Base-by-base conservation (phyloP, 179 eudicot genomes). In the Beta corolliflora region DNA sequence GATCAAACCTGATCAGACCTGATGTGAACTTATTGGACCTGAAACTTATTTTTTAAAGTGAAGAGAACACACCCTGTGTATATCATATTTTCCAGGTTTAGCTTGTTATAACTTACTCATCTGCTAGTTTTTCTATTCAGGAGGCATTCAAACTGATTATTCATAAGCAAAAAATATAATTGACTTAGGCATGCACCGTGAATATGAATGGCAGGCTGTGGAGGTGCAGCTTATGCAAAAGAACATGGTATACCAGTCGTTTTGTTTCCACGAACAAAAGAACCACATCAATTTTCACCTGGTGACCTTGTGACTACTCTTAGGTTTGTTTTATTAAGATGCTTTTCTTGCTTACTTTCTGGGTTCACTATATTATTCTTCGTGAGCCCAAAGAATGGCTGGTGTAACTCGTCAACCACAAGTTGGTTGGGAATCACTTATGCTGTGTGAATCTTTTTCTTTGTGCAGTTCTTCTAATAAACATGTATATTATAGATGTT, bases 171-270 rank as follows among this genome's bases (percentile, higher is more conserved):
- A 18, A 10, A 71, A 3, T 71, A 36, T 36, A 21, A 10, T 29
- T 71, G 14, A 21, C 58, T 71, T 71, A 19, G 55, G 75, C 41
- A 50, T 9, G 56, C 58, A 50, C 36, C 12, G 55, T 70, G 54
- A n/a, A n/a, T 71, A 19, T 71, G 29, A 70, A 71, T 50, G 75
- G n/a, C 75, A 71, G 75, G 75, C 36, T 71, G 75, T 50, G 75
- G 75, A 71, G 75, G 58, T 71, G 75, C 75, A 71, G 18, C 75
- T 55, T 71, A 89, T 90, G 98, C 98, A 29, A 91, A 90, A 81
- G 92, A 89, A n/a, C 88, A 85, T 18, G 90, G 88, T 58, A 93
- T 94, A 76, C 93, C 97, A 59, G 88, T 93, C 75, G 83, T 92
- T 82, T 29, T 89, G 80, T 93, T 89, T 82, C 98, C 98, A 21